Percentiles rank a stretch among this genome's conserved stretches.
Conservation (phyloP, 2,329 filamentous ascomycete genomes). For the Penicillium sp. region DNA sequence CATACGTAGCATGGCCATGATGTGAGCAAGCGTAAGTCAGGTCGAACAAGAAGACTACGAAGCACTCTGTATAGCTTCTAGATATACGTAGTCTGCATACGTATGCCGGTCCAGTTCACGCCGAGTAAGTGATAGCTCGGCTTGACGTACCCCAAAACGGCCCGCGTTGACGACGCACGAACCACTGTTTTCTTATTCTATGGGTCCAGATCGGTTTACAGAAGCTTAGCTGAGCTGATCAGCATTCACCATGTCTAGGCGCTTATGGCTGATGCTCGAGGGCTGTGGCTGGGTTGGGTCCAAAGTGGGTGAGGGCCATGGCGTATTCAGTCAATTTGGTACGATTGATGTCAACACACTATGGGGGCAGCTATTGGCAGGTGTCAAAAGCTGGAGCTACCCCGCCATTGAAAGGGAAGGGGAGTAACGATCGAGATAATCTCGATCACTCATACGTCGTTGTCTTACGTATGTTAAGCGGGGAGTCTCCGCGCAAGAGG, state of each 20-base stretch:
- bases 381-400: not conserved
- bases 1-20: constrained; percentile 11
- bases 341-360: not conserved
- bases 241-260: constrained; percentile 3
- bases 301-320: not conserved
- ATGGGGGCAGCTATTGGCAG: not conserved
- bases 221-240: constrained; percentile 22
- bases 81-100: constrained; percentile 26
- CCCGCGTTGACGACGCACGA: constrained; percentile 5
- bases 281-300: not conserved
- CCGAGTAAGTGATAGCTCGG: constrained; percentile 18
- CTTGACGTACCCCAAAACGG: constrained; percentile 8
- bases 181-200: constrained; percentile 2
- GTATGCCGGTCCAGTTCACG: constrained; percentile 16
- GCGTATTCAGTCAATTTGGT: not conserved
- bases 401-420: not conserved
- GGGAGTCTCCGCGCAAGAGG: constrained; percentile 14
- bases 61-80: constrained; percentile 7
- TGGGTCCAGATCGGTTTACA: constrained; percentile 10
- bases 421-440: not conserved
- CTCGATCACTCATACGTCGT: constrained; percentile 7
- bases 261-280: not conserved
- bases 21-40: constrained; percentile 3
- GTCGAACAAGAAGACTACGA: constrained; percentile 7
- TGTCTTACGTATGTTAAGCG: constrained; percentile 14